Base-by-base conservation (phyloP, 495 filamentous ascomycete genomes). In the Halenospora varia region DNA sequence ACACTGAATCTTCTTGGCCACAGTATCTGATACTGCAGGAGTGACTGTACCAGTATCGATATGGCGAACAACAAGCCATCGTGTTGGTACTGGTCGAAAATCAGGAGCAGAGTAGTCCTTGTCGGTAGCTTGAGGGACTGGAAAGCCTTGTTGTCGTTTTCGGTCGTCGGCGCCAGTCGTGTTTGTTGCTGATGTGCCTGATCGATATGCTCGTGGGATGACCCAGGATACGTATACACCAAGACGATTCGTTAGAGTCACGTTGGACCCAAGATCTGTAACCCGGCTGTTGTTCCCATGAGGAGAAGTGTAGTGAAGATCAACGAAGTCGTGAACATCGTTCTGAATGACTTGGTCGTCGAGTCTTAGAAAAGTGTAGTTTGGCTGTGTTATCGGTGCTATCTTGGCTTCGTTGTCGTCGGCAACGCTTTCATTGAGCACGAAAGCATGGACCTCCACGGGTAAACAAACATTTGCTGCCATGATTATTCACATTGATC, bases 211-310 rank as follows among this genome's bases (percentile, higher is more conserved):
- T 0, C 69, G 71, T 0, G 81, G 81, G 0, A 84, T n/a, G 1
- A 57, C 71, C 81, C 80, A 84, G 58, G 78, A 73, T 0, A 84
- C 15, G 53, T 83, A 82, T 2, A 82, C 77, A 0, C 81, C 81
- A 1, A 67, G 48, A 1, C 74, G 71, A 45, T 71, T 63, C 0
- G n/a, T 39, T 2, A 62, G 64, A 1, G 39, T 15, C 2, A 53
- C 40, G 13, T 44, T 40, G 9, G 60, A 55, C 10, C 72, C 73
- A 0, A 81, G 60, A 51, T 83, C 72, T 0, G 65, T 71, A 20
- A 79, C 15, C 0, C 81, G 72, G 2, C 72, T 46, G 57, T 84
- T 84, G 0, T 20, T 1, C 0, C 40, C 22, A 0, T 69, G 62
- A 0, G 75, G 74, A 0, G 55, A 22, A n/a, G 73, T 51, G 25